Evolutionary conservation across 345 rosid genomes (phyloP).

Genomic region (Eutrema japonicum): DNA sequence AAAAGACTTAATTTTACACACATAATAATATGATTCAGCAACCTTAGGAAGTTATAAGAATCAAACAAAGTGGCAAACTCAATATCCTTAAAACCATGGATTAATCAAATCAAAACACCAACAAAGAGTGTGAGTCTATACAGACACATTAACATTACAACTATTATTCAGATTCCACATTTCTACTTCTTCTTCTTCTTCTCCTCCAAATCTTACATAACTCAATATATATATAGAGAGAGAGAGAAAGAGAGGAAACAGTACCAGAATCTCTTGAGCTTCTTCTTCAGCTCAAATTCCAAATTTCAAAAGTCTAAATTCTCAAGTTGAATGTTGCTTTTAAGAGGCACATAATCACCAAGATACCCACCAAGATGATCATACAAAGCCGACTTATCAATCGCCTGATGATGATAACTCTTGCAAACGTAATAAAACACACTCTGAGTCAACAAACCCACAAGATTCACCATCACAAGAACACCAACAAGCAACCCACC

Average conservation of each 20-base stretch:
- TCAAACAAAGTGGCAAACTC: neutral
- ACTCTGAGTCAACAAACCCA: slow-evolving; percentile 89
- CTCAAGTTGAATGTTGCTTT: slow-evolving; percentile 95
- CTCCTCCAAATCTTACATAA: slow-evolving; percentile 25
- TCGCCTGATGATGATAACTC: slow-evolving; percentile 88
- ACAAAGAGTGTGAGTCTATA: slow-evolving; percentile 30
- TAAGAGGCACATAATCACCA: slow-evolving; percentile 94
- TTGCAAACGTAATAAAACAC: slow-evolving; percentile 94
- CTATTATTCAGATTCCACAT: slow-evolving; percentile 36
- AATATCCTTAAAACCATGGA: slow-evolving; percentile 15
- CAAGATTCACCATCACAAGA: slow-evolving; percentile 87
- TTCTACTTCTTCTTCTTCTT: slow-evolving; percentile 17
- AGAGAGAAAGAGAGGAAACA: slow-evolving; percentile 19
- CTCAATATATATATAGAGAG: neutral
- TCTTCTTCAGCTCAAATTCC: neutral
- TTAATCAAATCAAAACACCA: slow-evolving; percentile 27
- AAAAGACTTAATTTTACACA: neutral
- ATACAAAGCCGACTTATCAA: slow-evolving; percentile 79
- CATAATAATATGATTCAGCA: neutral
- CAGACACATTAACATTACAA: slow-evolving; percentile 21
- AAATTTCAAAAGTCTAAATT: slow-evolving; percentile 51
- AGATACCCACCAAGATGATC: slow-evolving; percentile 98
- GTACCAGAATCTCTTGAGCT: slow-evolving; percentile 12
- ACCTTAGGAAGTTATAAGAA: neutral
- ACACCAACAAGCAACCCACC: slow-evolving; percentile 89